A percentile compares a stretch with the other conserved stretches of the same genome.
Conservation (phyloP, 106 monocot species). For the Narthecium ossifragum region DNA sequence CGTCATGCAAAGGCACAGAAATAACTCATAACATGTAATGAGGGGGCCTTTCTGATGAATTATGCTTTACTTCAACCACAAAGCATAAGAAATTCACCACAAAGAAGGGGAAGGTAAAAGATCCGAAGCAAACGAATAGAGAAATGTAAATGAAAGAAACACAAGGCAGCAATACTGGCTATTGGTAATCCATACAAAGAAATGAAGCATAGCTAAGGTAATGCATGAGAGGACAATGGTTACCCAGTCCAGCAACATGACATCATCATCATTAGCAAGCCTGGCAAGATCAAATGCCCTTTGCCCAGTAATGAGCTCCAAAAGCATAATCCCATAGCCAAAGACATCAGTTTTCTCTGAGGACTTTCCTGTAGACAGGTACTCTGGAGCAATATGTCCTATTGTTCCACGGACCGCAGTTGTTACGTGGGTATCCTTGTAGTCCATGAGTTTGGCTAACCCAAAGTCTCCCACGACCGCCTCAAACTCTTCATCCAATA, state of each 20-base stretch:
- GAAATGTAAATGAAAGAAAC: too few relatives aligned
- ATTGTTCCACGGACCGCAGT: slow-evolving; percentile 96
- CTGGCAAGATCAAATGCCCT: slow-evolving; percentile 97
- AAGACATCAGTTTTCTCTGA: slow-evolving; percentile 98
- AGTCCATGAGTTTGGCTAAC: slow-evolving; percentile 94
- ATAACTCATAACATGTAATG: too few relatives aligned
- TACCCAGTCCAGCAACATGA: slow-evolving; percentile 99
- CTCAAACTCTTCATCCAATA: slow-evolving; percentile 94
- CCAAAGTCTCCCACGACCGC: slow-evolving; percentile 99
- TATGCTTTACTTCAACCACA: too few relatives aligned
- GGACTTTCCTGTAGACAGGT: slow-evolving; percentile 91
- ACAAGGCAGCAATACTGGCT: too few relatives aligned
- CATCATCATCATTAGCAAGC: slow-evolving; percentile 96
- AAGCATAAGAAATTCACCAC: too few relatives aligned
- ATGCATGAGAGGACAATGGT: slow-evolving; percentile 8
- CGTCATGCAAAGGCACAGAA: too few relatives aligned
- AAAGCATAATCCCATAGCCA: slow-evolving; percentile 96
- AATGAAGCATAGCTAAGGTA: too few relatives aligned
- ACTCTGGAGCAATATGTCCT: slow-evolving; percentile 96
- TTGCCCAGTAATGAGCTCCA: slow-evolving; percentile 96
- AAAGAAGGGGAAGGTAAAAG: too few relatives aligned
- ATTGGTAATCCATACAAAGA: too few relatives aligned
- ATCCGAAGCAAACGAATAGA: too few relatives aligned
- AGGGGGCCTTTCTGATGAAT: too few relatives aligned
- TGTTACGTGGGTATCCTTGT: slow-evolving; percentile 97